A percentile compares a stretch with the other conserved stretches of the same genome.
These are phyloP conservation scores for Psilocybe sp. DNA, from an alignment of 768 basidiomycete species.

Conservation along the genomic window DNA sequence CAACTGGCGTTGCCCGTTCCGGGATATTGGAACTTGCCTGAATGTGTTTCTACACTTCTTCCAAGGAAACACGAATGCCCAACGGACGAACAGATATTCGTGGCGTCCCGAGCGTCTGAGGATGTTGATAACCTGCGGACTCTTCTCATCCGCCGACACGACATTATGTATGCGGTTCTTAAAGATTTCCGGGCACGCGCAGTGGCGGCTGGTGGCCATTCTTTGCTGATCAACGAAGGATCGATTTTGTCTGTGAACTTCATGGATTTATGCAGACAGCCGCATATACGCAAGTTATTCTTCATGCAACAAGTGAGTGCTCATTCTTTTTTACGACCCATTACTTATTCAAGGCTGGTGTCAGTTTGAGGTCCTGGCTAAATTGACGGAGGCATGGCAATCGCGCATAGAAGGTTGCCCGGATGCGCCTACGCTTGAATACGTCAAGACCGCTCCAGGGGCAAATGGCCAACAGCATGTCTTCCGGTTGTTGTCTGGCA, in stretches of 20 bases:
- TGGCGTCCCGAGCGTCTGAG: conserved; percentile 21
- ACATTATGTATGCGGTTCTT: conserved; percentile 31
- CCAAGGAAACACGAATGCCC: conserved; percentile 24
- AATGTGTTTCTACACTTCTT: conserved; percentile 33
- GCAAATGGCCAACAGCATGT: conserved; percentile 27
- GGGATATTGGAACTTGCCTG: conserved; percentile 46
- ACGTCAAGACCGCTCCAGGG: conserved; percentile 23
- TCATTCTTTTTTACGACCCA: background rate
- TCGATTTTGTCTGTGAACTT: conserved; percentile 36
- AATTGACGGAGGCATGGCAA: conserved; percentile 44
- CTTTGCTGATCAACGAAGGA: conserved; percentile 42
- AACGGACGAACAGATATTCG: conserved; percentile 37
- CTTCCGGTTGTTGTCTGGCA: conserved; percentile 41
- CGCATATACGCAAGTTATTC: conserved; percentile 45
- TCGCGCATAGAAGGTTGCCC: conserved; percentile 48
- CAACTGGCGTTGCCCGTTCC: conserved; percentile 44
- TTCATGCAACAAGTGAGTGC: conserved; percentile 49
- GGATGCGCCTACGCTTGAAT: conserved; percentile 44
- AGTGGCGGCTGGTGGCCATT: conserved; percentile 18
- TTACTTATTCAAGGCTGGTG: background rate
- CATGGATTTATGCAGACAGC: conserved; percentile 45
- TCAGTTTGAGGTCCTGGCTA: conserved; percentile 48
- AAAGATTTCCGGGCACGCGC: conserved; percentile 27
- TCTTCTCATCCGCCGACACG: conserved; percentile 31
- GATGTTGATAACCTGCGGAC: conserved; percentile 17